Conservation (phyloP, 108 stramenopile genomes). For the Cyclotella cryptica region DNA sequence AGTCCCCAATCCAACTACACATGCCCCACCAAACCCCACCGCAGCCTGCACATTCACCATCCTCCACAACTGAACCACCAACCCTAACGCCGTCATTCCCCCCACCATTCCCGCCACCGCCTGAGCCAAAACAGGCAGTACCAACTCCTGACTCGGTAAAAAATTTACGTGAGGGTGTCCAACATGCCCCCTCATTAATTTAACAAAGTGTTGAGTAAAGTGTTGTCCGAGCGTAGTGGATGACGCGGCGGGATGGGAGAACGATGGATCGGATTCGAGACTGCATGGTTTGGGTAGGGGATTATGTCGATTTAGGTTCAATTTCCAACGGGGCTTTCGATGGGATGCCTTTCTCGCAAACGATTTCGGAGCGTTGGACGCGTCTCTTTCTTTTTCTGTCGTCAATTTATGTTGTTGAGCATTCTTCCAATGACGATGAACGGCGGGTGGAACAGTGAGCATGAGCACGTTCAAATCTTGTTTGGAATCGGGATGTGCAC, state of each 20-base stretch:
- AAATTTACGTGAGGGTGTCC: slow-evolving; percentile 19
- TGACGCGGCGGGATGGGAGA: slow-evolving; percentile 38
- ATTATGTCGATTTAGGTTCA: slow-evolving; percentile 6
- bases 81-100: slow-evolving; percentile 30
- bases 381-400: slow-evolving; percentile 7
- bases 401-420: slow-evolving; percentile 15
- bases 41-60: slow-evolving; percentile 20
- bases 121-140: slow-evolving; percentile 35
- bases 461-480: slow-evolving; percentile 42
- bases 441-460: slow-evolving; percentile 38
- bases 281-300: slow-evolving; percentile 43
- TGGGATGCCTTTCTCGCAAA: slow-evolving; percentile 10
- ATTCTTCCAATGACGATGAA: slow-evolving; percentile 51
- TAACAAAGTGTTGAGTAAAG: slow-evolving; percentile 44
- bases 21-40: slow-evolving; percentile 39
- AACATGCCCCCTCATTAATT: slow-evolving; percentile 7
- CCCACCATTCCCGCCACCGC: slow-evolving; percentile 33
- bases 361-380: slow-evolving; percentile 1
- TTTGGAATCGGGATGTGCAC: slow-evolving; percentile 32
- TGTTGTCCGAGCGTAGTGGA: slow-evolving; percentile 43
- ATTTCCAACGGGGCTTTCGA: slow-evolving; percentile 38
- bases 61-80: slow-evolving; percentile 28
- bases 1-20: slow-evolving; percentile 44
- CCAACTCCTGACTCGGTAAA: slow-evolving; percentile 31
- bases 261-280: slow-evolving; percentile 48